These are phyloP conservation scores for Ophiostoma novo-ulmi DNA, from an alignment of 2,329 filamentous ascomycete species.

Conservation along the genomic window DNA sequence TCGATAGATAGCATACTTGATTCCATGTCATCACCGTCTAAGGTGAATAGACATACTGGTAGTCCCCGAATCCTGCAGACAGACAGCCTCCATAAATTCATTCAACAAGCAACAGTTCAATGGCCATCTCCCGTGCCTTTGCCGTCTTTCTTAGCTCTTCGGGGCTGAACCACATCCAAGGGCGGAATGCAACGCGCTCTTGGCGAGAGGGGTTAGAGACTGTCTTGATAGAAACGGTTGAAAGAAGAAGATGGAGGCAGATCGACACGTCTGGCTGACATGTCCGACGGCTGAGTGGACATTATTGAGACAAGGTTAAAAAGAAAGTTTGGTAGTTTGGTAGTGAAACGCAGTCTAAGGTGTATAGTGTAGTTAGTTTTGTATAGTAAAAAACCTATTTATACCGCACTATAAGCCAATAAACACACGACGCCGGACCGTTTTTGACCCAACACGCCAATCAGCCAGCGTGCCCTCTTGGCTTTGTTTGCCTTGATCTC, in stretches of 20 bases:
- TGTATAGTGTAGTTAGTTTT: neutral
- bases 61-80: neutral
- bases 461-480: neutral
- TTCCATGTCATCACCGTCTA: neutral
- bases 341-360: neutral
- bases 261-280: neutral
- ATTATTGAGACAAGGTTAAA: neutral
- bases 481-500: neutral
- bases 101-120: neutral
- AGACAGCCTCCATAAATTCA: neutral
- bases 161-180: neutral
- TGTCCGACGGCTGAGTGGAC: neutral
- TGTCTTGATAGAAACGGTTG: neutral
- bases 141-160: neutral
- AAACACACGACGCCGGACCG: neutral
- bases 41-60: neutral
- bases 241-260: neutral
- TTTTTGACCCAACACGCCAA: neutral
- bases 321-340: neutral
- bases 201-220: neutral
- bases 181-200: slow-evolving; percentile 1
- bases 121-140: neutral
- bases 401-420: neutral
- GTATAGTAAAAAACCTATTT: neutral
- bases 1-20: neutral